These are phyloP conservation scores for Sphenostylis stenocarpa DNA, from an alignment of 306 rosid species.

Conservation along the genomic window DNA sequence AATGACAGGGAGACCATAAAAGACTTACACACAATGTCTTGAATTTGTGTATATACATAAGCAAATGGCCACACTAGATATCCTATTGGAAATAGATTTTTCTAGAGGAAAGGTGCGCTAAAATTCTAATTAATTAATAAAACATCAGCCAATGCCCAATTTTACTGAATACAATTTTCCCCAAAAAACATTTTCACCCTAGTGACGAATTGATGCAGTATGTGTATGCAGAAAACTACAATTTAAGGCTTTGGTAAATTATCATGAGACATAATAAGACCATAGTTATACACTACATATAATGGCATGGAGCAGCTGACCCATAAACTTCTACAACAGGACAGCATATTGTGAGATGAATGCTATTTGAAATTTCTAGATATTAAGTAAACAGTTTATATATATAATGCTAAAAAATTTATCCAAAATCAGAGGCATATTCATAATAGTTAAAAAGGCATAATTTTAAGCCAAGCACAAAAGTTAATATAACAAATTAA, in stretches of 20 bases:
- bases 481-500: too few species aligned
- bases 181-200: not conserved
- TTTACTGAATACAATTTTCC: slow-evolving; percentile 10
- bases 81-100: not conserved
- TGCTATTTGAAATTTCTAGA: too few species aligned
- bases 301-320: too few species aligned
- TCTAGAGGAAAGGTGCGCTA: slow-evolving; percentile 21
- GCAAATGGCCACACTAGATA: slow-evolving; percentile 25
- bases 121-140: slow-evolving; percentile 9
- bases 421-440: too few species aligned
- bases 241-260: slow-evolving; percentile 21
- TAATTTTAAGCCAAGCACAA: too few species aligned
- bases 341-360: too few species aligned
- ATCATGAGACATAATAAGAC: not conserved
- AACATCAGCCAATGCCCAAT: not conserved
- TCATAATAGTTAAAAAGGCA: too few species aligned
- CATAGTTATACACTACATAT: not conserved
- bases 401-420: too few species aligned
- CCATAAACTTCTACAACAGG: too few species aligned
- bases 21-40: not conserved
- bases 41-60: slow-evolving; percentile 15
- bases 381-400: too few species aligned
- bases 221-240: slow-evolving; percentile 20
- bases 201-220: not conserved
- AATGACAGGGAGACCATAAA: slow-evolving; percentile 16